Evolutionary conservation across 2,329 filamentous ascomycete genomes (phyloP), one percentile per base, ranked within the genome.

Genomic region (Aureobasidium sp.): DNA sequence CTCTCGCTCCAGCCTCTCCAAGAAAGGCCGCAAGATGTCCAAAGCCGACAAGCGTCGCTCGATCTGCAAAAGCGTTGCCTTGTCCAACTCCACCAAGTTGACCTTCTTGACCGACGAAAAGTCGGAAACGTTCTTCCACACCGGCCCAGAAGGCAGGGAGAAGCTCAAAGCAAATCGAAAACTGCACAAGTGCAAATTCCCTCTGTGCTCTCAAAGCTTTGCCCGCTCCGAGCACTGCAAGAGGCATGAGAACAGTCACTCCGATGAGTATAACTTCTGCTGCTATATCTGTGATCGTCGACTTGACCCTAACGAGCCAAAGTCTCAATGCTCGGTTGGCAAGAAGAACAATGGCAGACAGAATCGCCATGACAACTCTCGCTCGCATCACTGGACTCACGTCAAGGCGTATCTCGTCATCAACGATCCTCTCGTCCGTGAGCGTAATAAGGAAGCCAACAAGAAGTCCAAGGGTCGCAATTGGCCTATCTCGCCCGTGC

Each of bases 141-240:
- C 8, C 5, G 3, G 13, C 21, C 15, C 39, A 16, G 44, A 48
- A 13, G 45, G n/a, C 15, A 30, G n/a, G 27, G 9, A 48, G 45
- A 48, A 16, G 3, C 11, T 25, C 13, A 16, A 16, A 10, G 13
- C 53, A 2, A n/a, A n/a, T 1, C 13, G 15, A 2, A 58, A 48
- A 11, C 10, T 25, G 11, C 30, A 58, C 42, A 10, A 39, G 8
- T 58, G 54, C 21, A 32, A 48, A 7, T 15, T 30, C n/a, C 21
- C 21, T 21, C 21, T 21, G 1, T 61, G 59, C 39, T 13, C 3
- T 2, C 5, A 6, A 27, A 15, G 4, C 21, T 61, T 61, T 13
- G 27, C 13, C n/a, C 29, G 59, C 5, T 29, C 41, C 2, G 59
- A 61, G 34, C 59, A 61, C 16, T 53, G 41, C 10, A 61, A 61